phyloP scores from a whole-genome alignment of 768 basidiomycete species.

The Coprinopsis sp. region DNA sequence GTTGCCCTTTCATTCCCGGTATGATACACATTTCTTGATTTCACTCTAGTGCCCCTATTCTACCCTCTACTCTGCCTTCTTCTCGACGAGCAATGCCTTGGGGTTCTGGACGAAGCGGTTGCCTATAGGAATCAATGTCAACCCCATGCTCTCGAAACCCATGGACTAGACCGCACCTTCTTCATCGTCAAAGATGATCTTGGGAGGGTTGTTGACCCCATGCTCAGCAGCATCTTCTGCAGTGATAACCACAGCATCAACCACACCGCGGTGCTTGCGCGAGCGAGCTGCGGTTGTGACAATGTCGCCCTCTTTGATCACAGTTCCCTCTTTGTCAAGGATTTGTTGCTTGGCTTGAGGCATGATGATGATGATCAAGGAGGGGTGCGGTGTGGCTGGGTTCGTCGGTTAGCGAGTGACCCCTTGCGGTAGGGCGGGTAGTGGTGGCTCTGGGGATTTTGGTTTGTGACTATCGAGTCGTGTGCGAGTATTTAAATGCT shows the following conservation, averaged over 20 bases:
- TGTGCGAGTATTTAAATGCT: slow-evolving; percentile 10
- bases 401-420: too few relatives aligned
- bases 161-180: neutral
- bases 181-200: slow-evolving; percentile 9
- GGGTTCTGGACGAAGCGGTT: too few relatives aligned
- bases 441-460: neutral
- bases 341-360: too few relatives aligned
- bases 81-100: too few relatives aligned
- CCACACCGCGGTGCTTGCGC: slow-evolving; percentile 7
- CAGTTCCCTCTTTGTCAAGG: neutral
- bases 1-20: too few relatives aligned
- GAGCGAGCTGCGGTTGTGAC: neutral
- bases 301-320: neutral
- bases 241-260: slow-evolving; percentile 3
- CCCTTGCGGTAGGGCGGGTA: neutral
- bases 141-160: neutral
- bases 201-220: slow-evolving; percentile 9
- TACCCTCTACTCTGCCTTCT: too few relatives aligned
- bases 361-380: too few relatives aligned
- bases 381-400: too few relatives aligned
- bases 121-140: too few relatives aligned
- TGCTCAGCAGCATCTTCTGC: slow-evolving; percentile 8
- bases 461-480: slow-evolving; percentile 12
- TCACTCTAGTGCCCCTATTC: too few relatives aligned
- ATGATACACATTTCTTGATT: too few relatives aligned